Percentiles rank a stretch among this genome's conserved stretches.
Evolutionary conservation across 2,329 filamentous ascomycete genomes (phyloP).

Genomic region (Aspergillus cejpii): DNA sequence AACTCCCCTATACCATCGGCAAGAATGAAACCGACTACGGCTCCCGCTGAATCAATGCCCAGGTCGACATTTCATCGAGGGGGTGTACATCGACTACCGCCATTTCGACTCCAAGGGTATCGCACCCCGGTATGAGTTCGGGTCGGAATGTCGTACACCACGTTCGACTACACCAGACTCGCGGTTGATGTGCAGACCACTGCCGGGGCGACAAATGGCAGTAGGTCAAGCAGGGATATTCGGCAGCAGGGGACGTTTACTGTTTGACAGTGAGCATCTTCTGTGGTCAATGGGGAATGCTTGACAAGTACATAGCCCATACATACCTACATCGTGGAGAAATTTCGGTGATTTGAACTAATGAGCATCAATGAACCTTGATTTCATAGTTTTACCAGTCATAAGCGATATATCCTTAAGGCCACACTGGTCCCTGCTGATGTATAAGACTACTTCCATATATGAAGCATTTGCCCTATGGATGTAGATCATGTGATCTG

Average conservation of each 20-base stretch:
- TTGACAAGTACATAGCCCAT: too few species aligned
- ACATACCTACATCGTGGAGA: too few species aligned
- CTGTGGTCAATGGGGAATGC: too few species aligned
- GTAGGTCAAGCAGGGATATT: background rate
- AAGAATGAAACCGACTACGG: slow-evolving; percentile 49
- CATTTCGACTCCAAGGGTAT: slow-evolving; percentile 48
- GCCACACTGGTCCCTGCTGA: too few species aligned
- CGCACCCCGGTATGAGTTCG: slow-evolving; percentile 50
- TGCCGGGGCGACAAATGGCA: background rate
- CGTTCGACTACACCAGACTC: background rate
- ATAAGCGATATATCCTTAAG: too few species aligned
- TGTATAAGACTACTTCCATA: too few species aligned
- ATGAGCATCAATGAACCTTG: too few species aligned
- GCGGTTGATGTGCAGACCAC: background rate
- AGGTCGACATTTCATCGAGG: slow-evolving; percentile 45
- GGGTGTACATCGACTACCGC: slow-evolving; percentile 50
- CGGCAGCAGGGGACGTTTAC: background rate
- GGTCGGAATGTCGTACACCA: slow-evolving; percentile 43
- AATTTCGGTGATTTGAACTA: too few species aligned
- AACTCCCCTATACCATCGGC: slow-evolving; percentile 58
- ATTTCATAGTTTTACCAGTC: too few species aligned
- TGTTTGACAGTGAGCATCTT: background rate
- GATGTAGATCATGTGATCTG: too few species aligned
- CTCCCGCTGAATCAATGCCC: slow-evolving; percentile 8
- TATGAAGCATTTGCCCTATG: too few species aligned